Percentiles rank a stretch among this genome's conserved stretches.
phyloP scores from a whole-genome alignment of 768 basidiomycete species.

The Phylloporus sp. region DNA sequence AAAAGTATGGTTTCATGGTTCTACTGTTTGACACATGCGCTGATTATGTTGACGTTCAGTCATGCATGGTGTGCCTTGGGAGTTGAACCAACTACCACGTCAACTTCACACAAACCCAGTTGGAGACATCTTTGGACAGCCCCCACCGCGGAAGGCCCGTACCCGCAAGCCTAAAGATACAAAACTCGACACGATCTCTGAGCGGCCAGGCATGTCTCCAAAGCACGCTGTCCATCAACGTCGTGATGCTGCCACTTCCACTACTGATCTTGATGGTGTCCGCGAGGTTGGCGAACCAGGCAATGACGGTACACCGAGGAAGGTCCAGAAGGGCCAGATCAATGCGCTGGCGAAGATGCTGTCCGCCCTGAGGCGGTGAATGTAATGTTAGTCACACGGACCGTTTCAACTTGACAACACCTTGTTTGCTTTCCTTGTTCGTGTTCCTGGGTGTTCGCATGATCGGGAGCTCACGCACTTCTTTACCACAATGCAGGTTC shows the following conservation, averaged over 20 bases:
- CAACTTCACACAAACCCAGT: conserved; percentile 57
- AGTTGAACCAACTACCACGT: conserved; percentile 64
- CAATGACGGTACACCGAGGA: conserved; percentile 53
- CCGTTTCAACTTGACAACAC: conserved; percentile 6
- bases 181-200: conserved; percentile 71
- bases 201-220: conserved; percentile 49
- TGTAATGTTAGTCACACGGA: conserved; percentile 28
- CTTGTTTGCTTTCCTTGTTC: not conserved
- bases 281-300: conserved; percentile 19
- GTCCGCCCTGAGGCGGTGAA: conserved; percentile 66
- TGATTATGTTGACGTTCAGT: conserved; percentile 38
- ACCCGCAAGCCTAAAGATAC: conserved; percentile 65
- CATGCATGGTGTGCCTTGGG: conserved; percentile 77
- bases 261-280: conserved; percentile 57
- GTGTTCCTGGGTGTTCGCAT: conserved; percentile 5
- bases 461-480: conserved; percentile 20
- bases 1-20: conserved; percentile 60
- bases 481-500: conserved; percentile 30
- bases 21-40: not conserved
- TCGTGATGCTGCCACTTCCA: conserved; percentile 68
- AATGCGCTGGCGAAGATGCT: conserved; percentile 90
- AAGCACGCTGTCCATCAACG: conserved; percentile 48
- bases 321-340: conserved; percentile 88
- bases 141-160: conserved; percentile 59
- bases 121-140: conserved; percentile 56